Evolutionary conservation across 2,329 filamentous ascomycete genomes (phyloP).

Genomic region (Ophiocordyceps camponoti-leonardi): DNA sequence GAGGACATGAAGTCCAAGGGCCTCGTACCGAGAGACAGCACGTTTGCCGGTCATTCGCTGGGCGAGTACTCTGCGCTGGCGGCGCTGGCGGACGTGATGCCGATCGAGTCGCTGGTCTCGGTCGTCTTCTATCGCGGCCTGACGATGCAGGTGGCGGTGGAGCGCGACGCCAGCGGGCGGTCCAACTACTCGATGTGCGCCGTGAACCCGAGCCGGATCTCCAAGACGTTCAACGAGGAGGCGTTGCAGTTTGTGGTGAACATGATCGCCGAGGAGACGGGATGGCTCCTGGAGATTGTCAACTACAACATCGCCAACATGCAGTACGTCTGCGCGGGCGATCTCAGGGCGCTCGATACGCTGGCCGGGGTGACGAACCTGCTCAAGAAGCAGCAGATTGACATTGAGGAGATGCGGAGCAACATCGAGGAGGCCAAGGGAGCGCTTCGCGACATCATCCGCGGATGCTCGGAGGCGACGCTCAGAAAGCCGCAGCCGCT

Average conservation of each 20-base stretch:
- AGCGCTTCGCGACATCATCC: conserved; percentile 81
- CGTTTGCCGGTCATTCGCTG: conserved; percentile 92
- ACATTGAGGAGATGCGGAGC: conserved; percentile 84
- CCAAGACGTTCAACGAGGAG: conserved; percentile 96
- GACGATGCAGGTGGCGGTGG: conserved; percentile 98
- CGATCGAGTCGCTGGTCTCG: conserved; percentile 95
- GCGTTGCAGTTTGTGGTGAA: conserved; percentile 92
- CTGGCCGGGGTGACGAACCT: conserved; percentile 77
- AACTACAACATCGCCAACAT: conserved; percentile 77
- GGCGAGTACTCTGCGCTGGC: conserved; percentile 97
- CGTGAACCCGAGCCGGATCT: conserved; percentile 95
- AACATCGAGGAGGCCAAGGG: conserved; percentile 83
- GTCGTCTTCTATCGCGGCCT: conserved; percentile 98
- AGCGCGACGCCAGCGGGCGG: conserved; percentile 79
- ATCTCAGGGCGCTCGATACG: conserved; percentile 54
- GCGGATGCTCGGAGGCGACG: conserved; percentile 71
- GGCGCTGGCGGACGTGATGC: conserved; percentile 94
- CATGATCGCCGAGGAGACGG: conserved; percentile 84
- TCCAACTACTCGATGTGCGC: conserved; percentile 99
- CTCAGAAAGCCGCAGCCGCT: conserved; percentile 76
- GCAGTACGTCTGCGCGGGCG: conserved; percentile 58
- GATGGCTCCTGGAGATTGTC: conserved; percentile 96
- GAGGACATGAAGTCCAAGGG: conserved; percentile 98
- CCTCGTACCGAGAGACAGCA: conserved; percentile 87
- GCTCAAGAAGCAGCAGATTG: conserved; percentile 91